Evolutionary conservation across 2,329 filamentous ascomycete species (phyloP).

Genomic region (Orbilia brochopaga): DNA sequence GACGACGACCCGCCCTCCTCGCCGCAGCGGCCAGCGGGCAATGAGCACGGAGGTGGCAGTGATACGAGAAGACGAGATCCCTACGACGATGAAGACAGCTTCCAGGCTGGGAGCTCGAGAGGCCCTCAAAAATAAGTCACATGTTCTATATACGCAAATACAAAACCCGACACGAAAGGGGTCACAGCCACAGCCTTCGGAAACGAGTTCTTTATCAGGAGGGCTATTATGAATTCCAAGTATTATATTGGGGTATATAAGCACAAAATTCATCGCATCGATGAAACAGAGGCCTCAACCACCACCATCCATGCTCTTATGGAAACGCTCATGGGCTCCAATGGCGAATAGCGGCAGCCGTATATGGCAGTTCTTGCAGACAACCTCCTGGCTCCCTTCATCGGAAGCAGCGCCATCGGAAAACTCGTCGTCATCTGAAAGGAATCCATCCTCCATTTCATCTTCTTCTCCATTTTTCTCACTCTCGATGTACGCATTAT

Average conservation of each 20-base stretch:
- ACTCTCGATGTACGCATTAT: constrained; percentile 52
- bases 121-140: constrained; percentile 22
- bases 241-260: neutral
- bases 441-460: constrained; percentile 54
- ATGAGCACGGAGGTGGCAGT: constrained; percentile 16
- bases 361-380: constrained; percentile 60
- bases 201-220: neutral
- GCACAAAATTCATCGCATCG: constrained; percentile 6
- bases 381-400: constrained; percentile 54
- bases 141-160: neutral
- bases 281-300: neutral
- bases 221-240: neutral
- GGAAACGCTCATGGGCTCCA: constrained; percentile 62
- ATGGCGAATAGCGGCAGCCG: constrained; percentile 63
- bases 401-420: constrained; percentile 56
- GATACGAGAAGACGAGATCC: constrained; percentile 13
- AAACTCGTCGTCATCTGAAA: constrained; percentile 56
- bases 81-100: constrained; percentile 25
- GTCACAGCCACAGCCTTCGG: neutral
- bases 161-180: neutral
- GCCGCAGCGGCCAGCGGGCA: neutral
- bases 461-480: constrained; percentile 54
- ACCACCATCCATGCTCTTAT: constrained; percentile 55
- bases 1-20: constrained; percentile 16
- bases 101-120: constrained; percentile 26